A percentile compares a stretch with the other conserved stretches of the same genome.
Conservation (phyloP, 73 alveolate species). For the Diophrys appendiculata region DNA sequence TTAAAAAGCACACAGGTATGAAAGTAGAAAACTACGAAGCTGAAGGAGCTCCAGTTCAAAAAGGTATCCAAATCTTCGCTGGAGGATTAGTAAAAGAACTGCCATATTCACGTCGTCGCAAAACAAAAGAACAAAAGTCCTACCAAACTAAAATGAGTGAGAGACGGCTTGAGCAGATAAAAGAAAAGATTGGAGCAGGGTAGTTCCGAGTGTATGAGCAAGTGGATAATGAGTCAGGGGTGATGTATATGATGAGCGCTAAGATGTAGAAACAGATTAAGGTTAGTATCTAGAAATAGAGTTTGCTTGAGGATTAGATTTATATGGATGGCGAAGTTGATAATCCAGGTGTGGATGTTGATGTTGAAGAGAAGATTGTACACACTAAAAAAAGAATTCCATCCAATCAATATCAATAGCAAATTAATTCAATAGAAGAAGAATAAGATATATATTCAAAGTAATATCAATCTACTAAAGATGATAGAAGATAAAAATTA, state of each 20-base stretch:
- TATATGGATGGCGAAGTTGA: neutral
- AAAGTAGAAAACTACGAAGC: neutral
- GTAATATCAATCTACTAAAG: too few species aligned
- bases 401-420: neutral
- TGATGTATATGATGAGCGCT: neutral
- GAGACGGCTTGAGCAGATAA: too few species aligned
- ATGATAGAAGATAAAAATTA: too few species aligned
- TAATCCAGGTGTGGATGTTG: slow-evolving; percentile 1
- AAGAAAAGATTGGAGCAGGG: too few species aligned
- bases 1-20: neutral
- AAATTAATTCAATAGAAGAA: neutral
- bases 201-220: too few species aligned
- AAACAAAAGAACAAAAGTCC: too few species aligned
- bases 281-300: neutral
- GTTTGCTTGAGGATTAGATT: neutral
- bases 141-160: too few species aligned
- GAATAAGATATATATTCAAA: too few species aligned
- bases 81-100: slow-evolving; percentile 17
- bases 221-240: neutral
- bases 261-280: neutral
- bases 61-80: slow-evolving; percentile 1
- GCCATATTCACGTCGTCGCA: neutral
- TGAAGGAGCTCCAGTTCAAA: neutral
- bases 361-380: neutral
- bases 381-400: neutral